Base-by-base conservation (phyloP, 495 filamentous ascomycete species). In the Pyronema omphalodes region DNA sequence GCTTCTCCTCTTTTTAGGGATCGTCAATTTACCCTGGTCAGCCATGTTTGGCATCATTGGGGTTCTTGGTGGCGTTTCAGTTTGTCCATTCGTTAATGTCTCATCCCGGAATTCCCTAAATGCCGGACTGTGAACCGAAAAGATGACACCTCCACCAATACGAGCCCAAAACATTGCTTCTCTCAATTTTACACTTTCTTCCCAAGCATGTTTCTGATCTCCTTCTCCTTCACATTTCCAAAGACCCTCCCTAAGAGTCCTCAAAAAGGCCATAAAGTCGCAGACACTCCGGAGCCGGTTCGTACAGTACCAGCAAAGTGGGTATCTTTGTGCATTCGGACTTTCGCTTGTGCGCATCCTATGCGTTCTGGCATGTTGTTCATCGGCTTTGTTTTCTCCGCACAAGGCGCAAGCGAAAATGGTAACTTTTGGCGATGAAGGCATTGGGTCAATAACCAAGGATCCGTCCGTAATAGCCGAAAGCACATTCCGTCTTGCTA, bases 141-240 rank as follows among this genome's bases (percentile, higher is more conserved):
- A 88, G 44, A 95, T 70, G 3, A 95, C 84, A 14, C 88, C 88
- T 12, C 83, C 88, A 12, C 89, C 89, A 44, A 96, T 77, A 29
- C 91, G 72, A 44, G 82, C 79, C 91, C 91, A 98, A 64, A 98
- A 98, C 82, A 95, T 93, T 56, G 86, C 75, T 65, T 98, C 91
- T 44, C 91, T 73, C 48, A 96, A 69, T 15, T 83, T 77, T 14
- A 93, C 80, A 51, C 84, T 84, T 68, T 96, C 91, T 63, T 94
- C 87, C 91, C 91, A 98, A 3, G 88, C 86, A 36, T 79, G 78
- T 57, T 79, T 82, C 65, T 85, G 79, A 37, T 84, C 83, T 53
- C 87, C 84, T 35, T 77, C 73, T 23, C 75, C 79, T 37, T 94
- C 86, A 29, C 78, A 78, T 37, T 84, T 76, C 76, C 88, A 84